phyloP scores from a whole-genome alignment of 768 basidiomycete species.

The Kondoa subrosea region DNA sequence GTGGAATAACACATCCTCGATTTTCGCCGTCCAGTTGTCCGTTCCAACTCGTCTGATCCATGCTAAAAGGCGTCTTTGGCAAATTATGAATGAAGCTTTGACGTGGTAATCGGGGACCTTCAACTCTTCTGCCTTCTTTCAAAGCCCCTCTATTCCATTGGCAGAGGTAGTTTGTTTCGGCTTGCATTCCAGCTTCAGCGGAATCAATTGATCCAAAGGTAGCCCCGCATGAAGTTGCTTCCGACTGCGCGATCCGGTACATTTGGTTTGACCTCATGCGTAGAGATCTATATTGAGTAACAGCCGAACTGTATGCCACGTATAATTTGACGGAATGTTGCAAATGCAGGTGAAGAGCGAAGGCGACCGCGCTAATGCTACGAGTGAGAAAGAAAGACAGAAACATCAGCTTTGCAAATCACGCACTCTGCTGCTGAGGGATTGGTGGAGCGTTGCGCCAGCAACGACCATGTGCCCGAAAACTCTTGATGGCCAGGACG shows the following conservation, averaged over 20 bases:
- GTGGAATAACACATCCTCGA: no score
- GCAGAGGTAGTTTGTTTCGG: neutral
- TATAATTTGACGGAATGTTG: constrained; percentile 49
- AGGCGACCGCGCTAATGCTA: constrained; percentile 51
- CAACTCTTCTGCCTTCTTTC: neutral
- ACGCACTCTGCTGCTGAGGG: constrained; percentile 82
- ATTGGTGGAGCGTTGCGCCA: constrained; percentile 64
- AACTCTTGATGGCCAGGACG: constrained; percentile 37
- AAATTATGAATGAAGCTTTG: no score
- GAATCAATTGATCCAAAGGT: constrained; percentile 33
- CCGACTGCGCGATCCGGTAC: constrained; percentile 54
- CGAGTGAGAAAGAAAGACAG: neutral
- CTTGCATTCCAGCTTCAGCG: neutral
- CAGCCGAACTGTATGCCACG: constrained; percentile 59
- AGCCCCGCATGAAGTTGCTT: constrained; percentile 62
- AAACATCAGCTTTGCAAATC: neutral
- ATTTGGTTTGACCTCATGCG: constrained; percentile 69
- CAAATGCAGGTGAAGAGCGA: constrained; percentile 59
- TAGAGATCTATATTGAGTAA: constrained; percentile 72
- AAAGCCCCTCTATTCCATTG: neutral
- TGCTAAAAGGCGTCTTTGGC: no score
- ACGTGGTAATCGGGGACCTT: no score
- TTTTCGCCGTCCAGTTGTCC: no score
- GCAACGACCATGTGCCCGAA: constrained; percentile 46
- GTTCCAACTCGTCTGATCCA: no score